Percentiles rank a stretch among this genome's conserved stretches.
Conservation (phyloP, 306 rosid genomes). For the Leucaena leucocephala region DNA sequence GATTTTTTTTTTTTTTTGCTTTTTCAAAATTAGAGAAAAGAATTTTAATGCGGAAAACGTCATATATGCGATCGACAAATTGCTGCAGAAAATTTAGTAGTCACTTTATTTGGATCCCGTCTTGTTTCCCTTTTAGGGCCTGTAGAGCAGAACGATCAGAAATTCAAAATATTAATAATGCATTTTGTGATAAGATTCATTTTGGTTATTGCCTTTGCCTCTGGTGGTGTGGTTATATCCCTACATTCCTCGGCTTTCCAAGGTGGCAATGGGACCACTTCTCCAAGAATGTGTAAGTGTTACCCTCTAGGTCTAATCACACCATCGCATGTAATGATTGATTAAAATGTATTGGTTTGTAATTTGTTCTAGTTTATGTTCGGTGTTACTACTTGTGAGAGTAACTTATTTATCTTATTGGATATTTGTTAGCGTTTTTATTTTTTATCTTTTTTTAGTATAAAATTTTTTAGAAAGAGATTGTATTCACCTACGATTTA, state of each 20-base stretch:
- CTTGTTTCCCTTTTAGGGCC: slow-evolving; percentile 47
- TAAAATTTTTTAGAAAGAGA: too few species aligned
- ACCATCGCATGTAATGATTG: not conserved
- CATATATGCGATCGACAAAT: slow-evolving; percentile 37
- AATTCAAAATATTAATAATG: slow-evolving; percentile 21
- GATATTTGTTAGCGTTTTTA: too few species aligned
- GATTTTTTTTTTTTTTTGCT: slow-evolving; percentile 18
- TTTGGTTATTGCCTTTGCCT: not conserved
- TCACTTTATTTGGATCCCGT: slow-evolving; percentile 40
- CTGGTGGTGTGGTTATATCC: not conserved
- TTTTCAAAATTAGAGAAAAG: slow-evolving; percentile 31
- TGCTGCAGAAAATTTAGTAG: slow-evolving; percentile 40
- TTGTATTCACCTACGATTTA: too few species aligned
- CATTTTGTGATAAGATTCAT: slow-evolving; percentile 37
- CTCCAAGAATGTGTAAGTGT: too few species aligned
- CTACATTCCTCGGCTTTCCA: not conserved
- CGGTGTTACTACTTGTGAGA: too few species aligned
- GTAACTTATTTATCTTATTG: too few species aligned
- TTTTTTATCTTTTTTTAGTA: too few species aligned
- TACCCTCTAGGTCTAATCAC: too few species aligned
- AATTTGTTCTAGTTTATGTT: not conserved
- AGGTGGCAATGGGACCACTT: not conserved
- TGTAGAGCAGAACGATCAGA: slow-evolving; percentile 45
- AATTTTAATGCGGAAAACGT: slow-evolving; percentile 46
- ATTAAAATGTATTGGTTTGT: not conserved